These are phyloP conservation scores for Flaveria brownii DNA, from an alignment of 129 eudicot genomes.

Conservation along the genomic window DNA sequence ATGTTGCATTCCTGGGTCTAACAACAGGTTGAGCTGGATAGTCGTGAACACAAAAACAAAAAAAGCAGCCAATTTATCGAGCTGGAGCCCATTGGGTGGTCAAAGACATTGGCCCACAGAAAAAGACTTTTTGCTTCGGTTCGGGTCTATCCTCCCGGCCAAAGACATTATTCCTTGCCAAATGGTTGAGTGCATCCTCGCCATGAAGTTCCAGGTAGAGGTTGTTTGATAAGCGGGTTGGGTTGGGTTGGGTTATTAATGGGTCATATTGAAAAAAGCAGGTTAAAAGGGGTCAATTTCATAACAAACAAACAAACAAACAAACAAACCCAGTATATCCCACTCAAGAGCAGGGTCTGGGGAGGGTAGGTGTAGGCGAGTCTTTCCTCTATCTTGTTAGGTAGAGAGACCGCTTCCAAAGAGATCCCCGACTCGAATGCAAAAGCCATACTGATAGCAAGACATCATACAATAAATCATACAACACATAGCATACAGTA, in stretches of 20 bases:
- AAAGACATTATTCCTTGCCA: conserved; percentile 78
- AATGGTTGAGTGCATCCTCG: conserved; percentile 74
- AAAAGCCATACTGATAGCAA: no score
- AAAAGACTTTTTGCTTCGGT: conserved; percentile 73
- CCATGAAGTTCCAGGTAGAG: conserved; percentile 60
- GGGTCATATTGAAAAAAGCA: not conserved
- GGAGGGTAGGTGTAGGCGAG: no score
- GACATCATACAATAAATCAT: no score
- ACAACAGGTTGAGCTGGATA: conserved; percentile 74
- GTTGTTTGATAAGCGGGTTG: not conserved
- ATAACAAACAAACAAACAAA: no score
- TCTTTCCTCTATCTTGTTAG: no score
- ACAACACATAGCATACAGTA: no score
- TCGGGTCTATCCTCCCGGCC: conserved; percentile 90
- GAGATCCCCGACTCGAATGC: no score
- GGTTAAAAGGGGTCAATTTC: not conserved
- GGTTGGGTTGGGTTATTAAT: not conserved
- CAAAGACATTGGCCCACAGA: conserved; percentile 97
- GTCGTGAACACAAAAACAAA: conserved; percentile 70
- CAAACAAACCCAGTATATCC: no score
- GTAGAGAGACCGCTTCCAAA: no score
- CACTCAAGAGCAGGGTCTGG: no score
- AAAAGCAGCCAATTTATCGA: conserved; percentile 84
- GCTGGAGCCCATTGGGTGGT: conserved; percentile 81
- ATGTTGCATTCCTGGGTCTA: not conserved